Percentiles rank a stretch among this genome's conserved stretches.
Evolutionary conservation across 495 filamentous ascomycete genomes (phyloP).

Genomic region (Articulospora tetracladia): DNA sequence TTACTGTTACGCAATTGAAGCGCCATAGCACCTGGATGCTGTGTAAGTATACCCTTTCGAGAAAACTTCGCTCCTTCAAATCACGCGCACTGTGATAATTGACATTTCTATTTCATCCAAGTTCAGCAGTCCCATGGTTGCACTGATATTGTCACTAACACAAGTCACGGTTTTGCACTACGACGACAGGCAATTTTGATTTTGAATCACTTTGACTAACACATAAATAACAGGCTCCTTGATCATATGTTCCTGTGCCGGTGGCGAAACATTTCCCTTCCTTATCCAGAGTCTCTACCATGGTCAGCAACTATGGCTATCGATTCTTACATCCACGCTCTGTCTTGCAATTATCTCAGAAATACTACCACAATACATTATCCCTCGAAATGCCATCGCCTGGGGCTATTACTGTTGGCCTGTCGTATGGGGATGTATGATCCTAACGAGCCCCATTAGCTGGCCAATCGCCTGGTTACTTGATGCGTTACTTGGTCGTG

Average conservation of each 20-base stretch:
- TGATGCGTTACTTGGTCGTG: background rate
- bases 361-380: slow-evolving; percentile 20
- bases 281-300: slow-evolving; percentile 14
- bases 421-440: slow-evolving; percentile 23
- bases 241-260: slow-evolving; percentile 15
- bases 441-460: slow-evolving; percentile 12
- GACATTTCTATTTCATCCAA: no score
- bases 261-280: slow-evolving; percentile 18
- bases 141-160: background rate
- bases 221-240: slow-evolving; percentile 20
- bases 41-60: slow-evolving; percentile 13
- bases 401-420: slow-evolving; percentile 23
- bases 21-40: slow-evolving; percentile 18
- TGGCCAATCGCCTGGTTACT: slow-evolving; percentile 20
- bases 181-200: no score
- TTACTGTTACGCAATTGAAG: slow-evolving; percentile 15
- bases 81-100: no score
- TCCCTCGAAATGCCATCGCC: slow-evolving; percentile 15
- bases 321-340: slow-evolving; percentile 17
- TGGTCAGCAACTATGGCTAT: slow-evolving; percentile 1
- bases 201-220: no score
- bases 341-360: slow-evolving; percentile 17
- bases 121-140: background rate
- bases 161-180: background rate
- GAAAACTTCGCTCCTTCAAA: no score